Evolutionary conservation across 2,329 filamentous ascomycete species (phyloP), one percentile per base, ranked within the genome.

Genomic region (Pezicula radicicola): DNA sequence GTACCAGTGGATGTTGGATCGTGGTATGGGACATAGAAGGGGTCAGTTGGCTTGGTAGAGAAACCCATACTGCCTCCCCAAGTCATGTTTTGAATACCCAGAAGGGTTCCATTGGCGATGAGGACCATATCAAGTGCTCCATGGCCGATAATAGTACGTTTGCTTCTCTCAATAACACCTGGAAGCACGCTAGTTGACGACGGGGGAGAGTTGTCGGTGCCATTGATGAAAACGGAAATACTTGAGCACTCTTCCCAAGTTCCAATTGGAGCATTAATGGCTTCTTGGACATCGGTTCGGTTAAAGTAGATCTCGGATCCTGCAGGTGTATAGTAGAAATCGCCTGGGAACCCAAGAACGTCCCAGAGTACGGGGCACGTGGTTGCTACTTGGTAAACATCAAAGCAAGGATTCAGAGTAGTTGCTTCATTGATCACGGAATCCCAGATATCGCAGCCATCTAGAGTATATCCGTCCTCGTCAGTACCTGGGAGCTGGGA

Each of bases 381-480:
- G 4, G 82, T 84, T 2, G 81, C 81, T 13, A 93, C 79, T 47
- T 88, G 81, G 70, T 93, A 94, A 10, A 89, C 73, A 66, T 91
- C 83, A 70, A 88, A 95, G 73, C 90, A 94, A 0, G 89, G 89
- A 70, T 94, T 94, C 33, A 81, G 68, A 1, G 72, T 63, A 4
- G 74, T 55, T 7, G 78, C 77, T 28, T 82, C 85, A 0, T 74
- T 58, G 60, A 72, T 73, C 28, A 89, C 78, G 19, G 78, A 71
- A 52, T 76, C 67, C 60, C 78, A 87, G 18, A 89, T 62, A 46
- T 75, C 73, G 65, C 88, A 92, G 4, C 74, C 76, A 0, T 70
- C 63, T 0, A 70, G 70, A 35, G 61, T 61, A 0, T 42, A 58
- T 21, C 64, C 66, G 39, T 70, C 59, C 25, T 72, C 67, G 47